These are phyloP conservation scores for Fraxinus americana DNA, from an alignment of 257 asterid species.

Conservation along the genomic window DNA sequence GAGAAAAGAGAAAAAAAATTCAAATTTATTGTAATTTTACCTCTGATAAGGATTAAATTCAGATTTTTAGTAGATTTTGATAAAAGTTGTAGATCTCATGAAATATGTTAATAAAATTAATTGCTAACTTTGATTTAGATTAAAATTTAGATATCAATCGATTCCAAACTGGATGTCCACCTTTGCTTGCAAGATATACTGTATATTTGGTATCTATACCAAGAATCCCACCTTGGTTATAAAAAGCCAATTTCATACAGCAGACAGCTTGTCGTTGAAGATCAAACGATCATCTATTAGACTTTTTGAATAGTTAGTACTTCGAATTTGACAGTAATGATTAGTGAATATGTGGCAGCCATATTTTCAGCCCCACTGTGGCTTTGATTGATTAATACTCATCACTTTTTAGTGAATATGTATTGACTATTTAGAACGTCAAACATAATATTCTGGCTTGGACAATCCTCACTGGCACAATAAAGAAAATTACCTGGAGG, in stretches of 20 bases:
- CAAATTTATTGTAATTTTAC: too few species aligned
- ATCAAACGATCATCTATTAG: not conserved
- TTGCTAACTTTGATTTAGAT: too few species aligned
- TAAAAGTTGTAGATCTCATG: too few species aligned
- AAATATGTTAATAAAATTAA: too few species aligned
- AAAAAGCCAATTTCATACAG: not conserved
- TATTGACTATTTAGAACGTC: constrained; percentile 21
- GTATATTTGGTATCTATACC: not conserved
- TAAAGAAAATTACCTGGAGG: constrained; percentile 64
- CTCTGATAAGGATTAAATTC: too few species aligned
- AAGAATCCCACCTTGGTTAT: not conserved
- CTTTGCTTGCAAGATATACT: not conserved
- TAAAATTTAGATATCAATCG: too few species aligned
- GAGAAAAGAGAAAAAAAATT: too few species aligned
- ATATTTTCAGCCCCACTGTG: not conserved
- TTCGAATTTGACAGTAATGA: not conserved
- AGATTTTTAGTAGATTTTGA: too few species aligned
- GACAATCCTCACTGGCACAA: constrained; percentile 18
- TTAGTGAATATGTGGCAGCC: not conserved
- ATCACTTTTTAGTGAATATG: not conserved
- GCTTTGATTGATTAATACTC: not conserved
- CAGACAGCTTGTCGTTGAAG: not conserved
- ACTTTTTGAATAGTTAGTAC: not conserved
- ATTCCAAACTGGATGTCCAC: too few species aligned
- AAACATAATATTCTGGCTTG: constrained; percentile 10